These are phyloP conservation scores for Solanum etuberosum DNA, from an alignment of 257 asterid genomes.

Conservation along the genomic window DNA sequence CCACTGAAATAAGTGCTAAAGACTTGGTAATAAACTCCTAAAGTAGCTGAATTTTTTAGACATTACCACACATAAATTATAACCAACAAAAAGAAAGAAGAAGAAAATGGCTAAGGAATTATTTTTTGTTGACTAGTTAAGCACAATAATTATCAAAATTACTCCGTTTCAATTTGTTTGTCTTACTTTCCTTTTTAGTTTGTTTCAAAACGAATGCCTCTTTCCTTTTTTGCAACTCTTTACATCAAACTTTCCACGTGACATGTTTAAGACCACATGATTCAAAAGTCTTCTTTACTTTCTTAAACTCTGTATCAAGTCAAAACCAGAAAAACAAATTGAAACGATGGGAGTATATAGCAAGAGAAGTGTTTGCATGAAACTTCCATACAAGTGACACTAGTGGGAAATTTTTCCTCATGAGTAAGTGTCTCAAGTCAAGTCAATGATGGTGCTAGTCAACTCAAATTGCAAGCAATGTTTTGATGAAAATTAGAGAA, in stretches of 20 bases:
- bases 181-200: not conserved
- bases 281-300: not conserved
- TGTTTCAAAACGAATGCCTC: not conserved
- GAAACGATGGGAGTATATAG: not conserved
- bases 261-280: not conserved
- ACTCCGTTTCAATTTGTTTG: not conserved
- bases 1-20: not conserved
- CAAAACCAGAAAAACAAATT: not conserved
- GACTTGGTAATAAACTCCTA: not conserved
- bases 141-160: not conserved
- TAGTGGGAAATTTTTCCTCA: not conserved
- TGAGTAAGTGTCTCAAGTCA: not conserved
- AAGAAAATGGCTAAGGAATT: not conserved
- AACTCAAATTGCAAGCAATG: not conserved
- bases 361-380: not conserved
- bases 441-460: not conserved
- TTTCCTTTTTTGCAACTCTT: not conserved
- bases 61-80: not conserved
- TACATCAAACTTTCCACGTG: not conserved
- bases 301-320: not conserved
- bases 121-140: not conserved
- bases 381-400: not conserved
- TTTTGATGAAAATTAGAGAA: not conserved
- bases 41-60: not conserved
- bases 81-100: not conserved